Evolutionary conservation across 1,139 yeast species (phyloP).

Genomic region (Hyphopichia khmerensis): DNA sequence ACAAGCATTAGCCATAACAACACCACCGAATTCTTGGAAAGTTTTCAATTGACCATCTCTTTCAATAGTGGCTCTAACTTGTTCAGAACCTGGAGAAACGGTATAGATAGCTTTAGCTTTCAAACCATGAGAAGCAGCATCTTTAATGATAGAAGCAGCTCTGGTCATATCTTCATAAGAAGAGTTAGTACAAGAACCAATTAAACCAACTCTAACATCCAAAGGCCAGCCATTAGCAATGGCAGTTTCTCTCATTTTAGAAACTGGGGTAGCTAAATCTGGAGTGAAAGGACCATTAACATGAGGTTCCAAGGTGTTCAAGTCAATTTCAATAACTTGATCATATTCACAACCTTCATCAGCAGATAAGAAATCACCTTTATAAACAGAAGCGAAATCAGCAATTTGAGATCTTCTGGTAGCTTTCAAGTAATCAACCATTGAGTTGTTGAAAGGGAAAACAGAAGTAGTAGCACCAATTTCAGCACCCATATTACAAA

Average conservation of each 20-base stretch:
- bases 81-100: conserved; percentile 99
- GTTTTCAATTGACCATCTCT: conserved; percentile 94
- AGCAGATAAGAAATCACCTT: conserved; percentile 78
- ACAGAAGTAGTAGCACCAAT: conserved; percentile 98
- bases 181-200: conserved; percentile 99
- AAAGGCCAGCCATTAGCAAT: conserved; percentile 89
- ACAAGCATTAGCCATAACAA: conserved; percentile 97
- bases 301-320: conserved; percentile 94
- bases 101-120: conserved; percentile 88
- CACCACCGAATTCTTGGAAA: conserved; percentile 91
- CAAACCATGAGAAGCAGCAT: conserved; percentile 88
- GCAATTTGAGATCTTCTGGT: conserved; percentile 85
- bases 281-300: conserved; percentile 99
- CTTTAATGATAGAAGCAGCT: conserved; percentile 89
- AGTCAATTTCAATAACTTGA: conserved; percentile 91
- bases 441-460: conserved; percentile 93
- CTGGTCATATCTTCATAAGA: conserved; percentile 99
- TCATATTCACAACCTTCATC: conserved; percentile 96
- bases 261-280: conserved; percentile 96
- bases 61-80: conserved; percentile 96
- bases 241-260: conserved; percentile 88
- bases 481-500: conserved; percentile 99
- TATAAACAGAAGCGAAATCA: conserved; percentile 73
- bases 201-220: conserved; percentile 92
- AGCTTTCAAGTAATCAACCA: conserved; percentile 83